A percentile compares a stretch with the other conserved stretches of the same genome.
Conservation (phyloP, 2,329 filamentous ascomycete species). For the Penicillium psychrosexuale region DNA sequence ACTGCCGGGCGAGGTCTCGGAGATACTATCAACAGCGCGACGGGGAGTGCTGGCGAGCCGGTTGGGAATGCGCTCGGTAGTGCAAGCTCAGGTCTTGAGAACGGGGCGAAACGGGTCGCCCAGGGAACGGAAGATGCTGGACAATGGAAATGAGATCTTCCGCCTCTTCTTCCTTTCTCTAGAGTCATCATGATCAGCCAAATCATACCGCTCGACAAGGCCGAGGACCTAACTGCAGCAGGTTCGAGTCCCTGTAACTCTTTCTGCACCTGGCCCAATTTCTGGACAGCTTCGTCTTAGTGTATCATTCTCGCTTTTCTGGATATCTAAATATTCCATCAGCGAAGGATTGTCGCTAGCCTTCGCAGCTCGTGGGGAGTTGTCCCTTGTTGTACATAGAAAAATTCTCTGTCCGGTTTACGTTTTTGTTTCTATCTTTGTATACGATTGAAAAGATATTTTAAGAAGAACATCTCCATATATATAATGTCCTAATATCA, state of each 20-base stretch:
- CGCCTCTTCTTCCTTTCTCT: neutral
- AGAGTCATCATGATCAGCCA: neutral
- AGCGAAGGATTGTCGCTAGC: neutral
- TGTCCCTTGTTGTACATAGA: no score
- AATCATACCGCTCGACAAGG: neutral
- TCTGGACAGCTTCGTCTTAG: neutral
- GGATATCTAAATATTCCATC: neutral
- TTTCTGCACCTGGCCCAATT: neutral
- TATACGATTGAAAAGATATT: no score
- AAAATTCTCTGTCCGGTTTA: no score
- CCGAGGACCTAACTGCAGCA: no score
- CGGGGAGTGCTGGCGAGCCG: constrained; percentile 54
- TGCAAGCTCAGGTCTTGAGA: constrained; percentile 54
- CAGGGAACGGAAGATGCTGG: constrained; percentile 59
- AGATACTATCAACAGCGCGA: constrained; percentile 54
- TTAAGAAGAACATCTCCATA: no score
- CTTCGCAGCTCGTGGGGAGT: no score
- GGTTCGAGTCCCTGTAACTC: neutral
- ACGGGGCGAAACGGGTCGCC: constrained; percentile 49
- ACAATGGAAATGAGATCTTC: constrained; percentile 45
- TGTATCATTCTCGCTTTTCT: neutral
- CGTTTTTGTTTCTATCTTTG: no score
- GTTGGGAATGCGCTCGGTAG: constrained; percentile 56
- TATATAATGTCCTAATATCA: no score
- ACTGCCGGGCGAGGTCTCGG: constrained; percentile 58